phyloP scores from a whole-genome alignment of 805 yeast species.

The Ogataea methylovora region DNA sequence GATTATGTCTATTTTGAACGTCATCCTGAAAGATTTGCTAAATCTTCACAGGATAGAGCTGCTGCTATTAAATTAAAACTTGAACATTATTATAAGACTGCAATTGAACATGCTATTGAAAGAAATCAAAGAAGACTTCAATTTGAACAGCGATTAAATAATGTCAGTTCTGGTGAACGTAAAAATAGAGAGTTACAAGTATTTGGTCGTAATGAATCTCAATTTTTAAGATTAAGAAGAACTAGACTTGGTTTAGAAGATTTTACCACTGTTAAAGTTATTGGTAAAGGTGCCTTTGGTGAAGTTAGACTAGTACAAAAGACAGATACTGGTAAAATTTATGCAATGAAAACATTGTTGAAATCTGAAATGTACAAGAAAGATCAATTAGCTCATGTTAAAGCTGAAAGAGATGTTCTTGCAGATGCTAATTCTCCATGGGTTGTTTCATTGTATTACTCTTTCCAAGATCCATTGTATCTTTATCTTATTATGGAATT shows the following conservation, averaged over 20 bases:
- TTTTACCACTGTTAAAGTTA: conserved; percentile 80
- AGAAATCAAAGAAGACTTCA: conserved; percentile 88
- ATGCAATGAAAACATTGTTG: conserved; percentile 88
- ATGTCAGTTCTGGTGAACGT: conserved; percentile 79
- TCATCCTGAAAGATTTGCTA: conserved; percentile 73
- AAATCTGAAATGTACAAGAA: conserved; percentile 92
- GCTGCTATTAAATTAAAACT: conserved; percentile 74
- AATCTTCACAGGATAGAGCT: conserved; percentile 72
- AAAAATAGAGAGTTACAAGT: conserved; percentile 73
- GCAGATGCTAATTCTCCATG: conserved; percentile 87
- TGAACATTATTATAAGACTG: conserved; percentile 79
- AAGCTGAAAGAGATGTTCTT: conserved; percentile 91
- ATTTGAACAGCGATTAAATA: conserved; percentile 63
- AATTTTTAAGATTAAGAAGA: conserved; percentile 75
- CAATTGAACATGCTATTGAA: conserved; percentile 89
- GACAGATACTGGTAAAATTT: conserved; percentile 83
- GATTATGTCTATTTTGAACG: conserved; percentile 71
- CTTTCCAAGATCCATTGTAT: conserved; percentile 73
- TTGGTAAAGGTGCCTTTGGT: conserved; percentile 97
- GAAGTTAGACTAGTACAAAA: conserved; percentile 94
- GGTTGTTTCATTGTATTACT: conserved; percentile 78
- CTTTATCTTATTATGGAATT: conserved; percentile 77
- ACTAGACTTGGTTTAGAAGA: conserved; percentile 79
- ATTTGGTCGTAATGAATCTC: conserved; percentile 84
- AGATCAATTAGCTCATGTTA: conserved; percentile 91